Evolutionary conservation across 148 eudicot species (phyloP), one percentile per base, ranked within the genome.

Genomic region (Euryodendron excelsum): DNA sequence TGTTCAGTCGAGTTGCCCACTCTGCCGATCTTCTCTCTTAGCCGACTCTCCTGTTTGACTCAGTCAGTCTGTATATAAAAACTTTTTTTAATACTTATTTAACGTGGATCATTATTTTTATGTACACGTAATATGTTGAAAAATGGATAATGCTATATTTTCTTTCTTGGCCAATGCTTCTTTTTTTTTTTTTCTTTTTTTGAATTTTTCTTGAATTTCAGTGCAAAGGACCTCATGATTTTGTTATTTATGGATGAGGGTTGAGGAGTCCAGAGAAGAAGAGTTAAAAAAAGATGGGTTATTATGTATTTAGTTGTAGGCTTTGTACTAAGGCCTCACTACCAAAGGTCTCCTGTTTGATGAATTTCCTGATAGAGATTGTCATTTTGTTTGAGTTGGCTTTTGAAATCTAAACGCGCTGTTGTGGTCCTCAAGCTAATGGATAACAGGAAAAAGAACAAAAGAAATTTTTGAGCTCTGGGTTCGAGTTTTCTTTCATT

Each of bases 1-100:
- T n/a, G 58, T 82, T 72, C 97, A 87, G 25, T 70, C 95, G 34
- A 93, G 86, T 81, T 93, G 97, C 65, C 97, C 97, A 3, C 89
- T 93, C 58, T 93, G 97, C 77, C 85, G 97, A 58, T 82, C 88
- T 34, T 76, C 83, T 23, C 73, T 90, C 80, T 85, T 78, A 67
- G 86, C 80, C 59, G 88, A 86, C 78, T 77, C 85, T 41, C 73
- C 76, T 68, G 77, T 70, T 78, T 76, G 80, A 83, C 76, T 73
- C 82, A 67, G 31, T 70, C 55, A 0, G 56, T 5, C 34, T 45
- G n/a, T 1, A 45, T 4, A 18, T 65, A 10, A 20, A 36, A 5
- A 18, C 2, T 7, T 8, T 3, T 36, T 7, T 36, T 9, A 7
- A 41, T 41, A 9, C 5, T 41, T 5, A 41, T 41, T 41, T n/a